Evolutionary conservation across 768 basidiomycete species (phyloP), one percentile per base, ranked within the genome.

Genomic region (Neoboletus brunneissimus): DNA sequence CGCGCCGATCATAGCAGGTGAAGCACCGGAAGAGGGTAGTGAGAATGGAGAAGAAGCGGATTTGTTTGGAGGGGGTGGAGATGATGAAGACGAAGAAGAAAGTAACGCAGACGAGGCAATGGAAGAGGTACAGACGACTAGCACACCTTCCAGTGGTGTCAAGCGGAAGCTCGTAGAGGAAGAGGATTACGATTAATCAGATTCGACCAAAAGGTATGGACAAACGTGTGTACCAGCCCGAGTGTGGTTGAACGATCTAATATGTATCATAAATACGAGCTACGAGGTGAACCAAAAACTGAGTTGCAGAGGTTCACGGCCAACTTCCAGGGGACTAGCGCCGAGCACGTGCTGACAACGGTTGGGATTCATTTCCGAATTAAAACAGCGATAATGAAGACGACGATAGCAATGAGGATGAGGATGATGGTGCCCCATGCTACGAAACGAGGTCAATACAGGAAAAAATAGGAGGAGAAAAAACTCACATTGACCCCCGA

Each of bases 101-200:
- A 81, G 69, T 22, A 68, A 59, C 45, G 66, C 55, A 10, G 81
- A 80, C 56, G 91, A 91, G 54, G 85, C 77, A 3, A 91, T 91
- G 89, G 89, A 90, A 60, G 88, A 91, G 58, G 83, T 89, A 4
- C 81, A 86, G 63, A 72, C 72, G 23, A 80, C 84, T 41, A 60
- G 77, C 41, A 75, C 73, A 8, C 76, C 79, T n/a, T 73, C 78
- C 12, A 86, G 86, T 56, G 89, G 87, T 23, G 76, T 84, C 48
- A 91, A 89, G 68, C 79, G 91, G 40, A 91, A 91, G 70, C 73
- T 92, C 47, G 86, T 91, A 3, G 91, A 93, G 67, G 91, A 91
- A 64, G 90, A 93, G 59, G 91, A 93, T 65, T 93, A 93, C 59
- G 90, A 92, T 68, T 89, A 75, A 69, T 45, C 42, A 31, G 13